phyloP scores from a whole-genome alignment of 2,329 filamentous ascomycete genomes.

The Stagonosporopsis chrysanthemi region DNA sequence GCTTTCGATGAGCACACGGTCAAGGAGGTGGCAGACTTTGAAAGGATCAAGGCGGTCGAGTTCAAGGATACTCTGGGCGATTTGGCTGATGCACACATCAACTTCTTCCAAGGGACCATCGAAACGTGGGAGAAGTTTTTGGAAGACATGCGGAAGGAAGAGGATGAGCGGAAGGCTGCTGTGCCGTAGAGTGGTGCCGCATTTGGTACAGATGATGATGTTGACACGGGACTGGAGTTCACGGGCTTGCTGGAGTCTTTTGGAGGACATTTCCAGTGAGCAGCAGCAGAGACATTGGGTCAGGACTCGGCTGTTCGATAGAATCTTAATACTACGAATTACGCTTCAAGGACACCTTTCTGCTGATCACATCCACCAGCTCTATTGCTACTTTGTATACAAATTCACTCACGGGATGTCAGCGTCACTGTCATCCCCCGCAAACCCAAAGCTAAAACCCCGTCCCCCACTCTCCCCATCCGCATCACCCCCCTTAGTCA shows the following conservation, averaged over 20 bases:
- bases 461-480: conserved; percentile 63
- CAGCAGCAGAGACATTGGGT: neutral
- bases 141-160: conserved; percentile 82
- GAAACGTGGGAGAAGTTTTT: conserved; percentile 90
- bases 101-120: conserved; percentile 82
- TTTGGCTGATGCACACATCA: conserved; percentile 83
- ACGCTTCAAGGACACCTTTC: neutral
- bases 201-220: neutral
- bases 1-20: conserved; percentile 97
- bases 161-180: conserved; percentile 44
- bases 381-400: neutral
- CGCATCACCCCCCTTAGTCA: conserved; percentile 63
- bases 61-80: conserved; percentile 86
- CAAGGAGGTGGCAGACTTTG: conserved; percentile 90
- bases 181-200: conserved; percentile 25
- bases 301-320: neutral
- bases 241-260: conserved; percentile 2
- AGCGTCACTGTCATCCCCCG: conserved; percentile 61
- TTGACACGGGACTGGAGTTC: neutral
- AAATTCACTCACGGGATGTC: conserved; percentile 39
- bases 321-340: conserved; percentile 11
- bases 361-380: neutral
- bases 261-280: conserved; percentile 3
- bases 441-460: conserved; percentile 69
- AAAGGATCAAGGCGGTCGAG: conserved; percentile 93